Base-by-base conservation (phyloP, 2,329 filamentous ascomycete species). In the Trichothecium roseum region DNA sequence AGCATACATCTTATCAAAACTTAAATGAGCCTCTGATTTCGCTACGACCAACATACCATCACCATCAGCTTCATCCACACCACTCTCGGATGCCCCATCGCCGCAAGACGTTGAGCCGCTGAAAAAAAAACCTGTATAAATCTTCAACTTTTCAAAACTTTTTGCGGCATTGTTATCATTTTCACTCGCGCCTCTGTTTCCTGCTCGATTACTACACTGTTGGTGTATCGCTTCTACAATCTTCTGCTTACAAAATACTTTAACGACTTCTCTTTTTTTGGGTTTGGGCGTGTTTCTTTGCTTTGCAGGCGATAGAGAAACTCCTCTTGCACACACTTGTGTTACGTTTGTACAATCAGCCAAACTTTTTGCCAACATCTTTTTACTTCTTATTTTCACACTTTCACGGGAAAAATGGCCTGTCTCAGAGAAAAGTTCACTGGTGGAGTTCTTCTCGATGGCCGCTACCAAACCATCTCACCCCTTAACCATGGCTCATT, bases 401-500 rank as follows among this genome's bases (percentile, higher is more conserved):
- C 39, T 42, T 37, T 39, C 30, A 35, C 38, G 36, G n/a, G 39
- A 47, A 54, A 51, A 52, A 70, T 94, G 86, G 84, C 87, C 66
- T 94, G 86, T 69, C 76, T 94, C 69, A 78, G 80, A 65, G 78
- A 87, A 63, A 73, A 78, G 54, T 91, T 94, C 64, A 68, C 78
- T 54, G 69, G 78, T 60, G 85, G 83, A 60, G 75, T 83, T 61
- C 64, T 94, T 55, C 78, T 94, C 55, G 79, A 84, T 56, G 87
- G 85, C 59, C 88, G 91, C 47, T 98, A 91, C 60, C 72, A 84
- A 63, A 94, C 88, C 38, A 72, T 95, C 53, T 84, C 88, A 47
- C 88, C 91, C 39, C 82, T 98, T 65, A 98, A 98, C 57, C 87
- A 95, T 72, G 91, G 91, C 49, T 96, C 91, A 37, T 98, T 96